These are phyloP conservation scores for Magnusiomyces tetraspermus DNA, from an alignment of 1,139 yeast genomes.

Conservation along the genomic window DNA sequence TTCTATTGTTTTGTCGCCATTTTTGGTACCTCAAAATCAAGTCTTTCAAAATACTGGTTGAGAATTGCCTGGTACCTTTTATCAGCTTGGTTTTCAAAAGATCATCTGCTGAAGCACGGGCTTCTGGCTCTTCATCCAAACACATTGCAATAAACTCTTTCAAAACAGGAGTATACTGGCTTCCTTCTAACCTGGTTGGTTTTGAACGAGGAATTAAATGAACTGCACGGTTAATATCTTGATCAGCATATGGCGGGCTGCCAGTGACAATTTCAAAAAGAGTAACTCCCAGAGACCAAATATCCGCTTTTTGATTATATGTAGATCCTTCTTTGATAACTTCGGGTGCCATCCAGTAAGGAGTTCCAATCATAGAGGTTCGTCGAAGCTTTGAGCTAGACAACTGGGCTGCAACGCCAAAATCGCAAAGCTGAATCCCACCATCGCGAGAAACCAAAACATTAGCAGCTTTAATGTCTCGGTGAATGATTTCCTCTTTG, in stretches of 20 bases:
- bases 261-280: conserved; percentile 93
- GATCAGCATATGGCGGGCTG: conserved; percentile 93
- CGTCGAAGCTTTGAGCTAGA: conserved; percentile 70
- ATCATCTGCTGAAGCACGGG: conserved; percentile 82
- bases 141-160: conserved; percentile 89
- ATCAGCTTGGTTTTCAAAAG: conserved; percentile 66
- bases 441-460: conserved; percentile 57
- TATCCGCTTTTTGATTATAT: conserved; percentile 78
- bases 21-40: conserved; percentile 67
- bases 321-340: conserved; percentile 89
- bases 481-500: conserved; percentile 80
- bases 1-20: conserved; percentile 42
- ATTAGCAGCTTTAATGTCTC: conserved; percentile 83
- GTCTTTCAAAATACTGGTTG: conserved; percentile 59
- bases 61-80: conserved; percentile 47
- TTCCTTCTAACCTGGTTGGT: conserved; percentile 90
- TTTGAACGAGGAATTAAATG: conserved; percentile 84
- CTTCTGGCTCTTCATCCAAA: conserved; percentile 86
- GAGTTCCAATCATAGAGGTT: conserved; percentile 97
- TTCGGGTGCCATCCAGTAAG: conserved; percentile 99
- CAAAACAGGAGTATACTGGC: conserved; percentile 62
- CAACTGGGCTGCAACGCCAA: conserved; percentile 94
- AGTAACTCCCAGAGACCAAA: conserved; percentile 92
- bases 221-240: conserved; percentile 92
- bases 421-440: conserved; percentile 84